A percentile compares a stretch with the other conserved stretches of the same genome.
These are phyloP conservation scores for Euptelea pleiosperma DNA, from an alignment of 164 flowering plant genomes.

Conservation along the genomic window DNA sequence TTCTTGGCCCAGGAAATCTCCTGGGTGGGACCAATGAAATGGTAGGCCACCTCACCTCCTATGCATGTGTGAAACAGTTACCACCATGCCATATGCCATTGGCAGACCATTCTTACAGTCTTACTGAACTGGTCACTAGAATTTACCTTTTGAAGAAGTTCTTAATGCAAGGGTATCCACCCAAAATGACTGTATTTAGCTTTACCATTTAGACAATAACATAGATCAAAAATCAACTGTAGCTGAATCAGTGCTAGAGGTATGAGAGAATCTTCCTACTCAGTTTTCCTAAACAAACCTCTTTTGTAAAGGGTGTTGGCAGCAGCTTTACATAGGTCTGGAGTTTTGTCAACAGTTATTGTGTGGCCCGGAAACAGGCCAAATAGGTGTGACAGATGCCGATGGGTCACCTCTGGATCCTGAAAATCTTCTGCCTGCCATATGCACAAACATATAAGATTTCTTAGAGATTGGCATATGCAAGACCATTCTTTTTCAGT, in stretches of 20 bases:
- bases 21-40: no score
- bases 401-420: constrained; percentile 81
- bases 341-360: constrained; percentile 62
- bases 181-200: not conserved
- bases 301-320: constrained; percentile 66
- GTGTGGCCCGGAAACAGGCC: constrained; percentile 92
- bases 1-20: no score
- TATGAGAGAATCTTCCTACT: not conserved
- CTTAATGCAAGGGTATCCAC: not conserved
- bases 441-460: constrained; percentile 1
- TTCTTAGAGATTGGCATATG: not conserved
- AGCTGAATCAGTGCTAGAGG: not conserved
- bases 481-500: no score
- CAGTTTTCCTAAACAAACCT: constrained; percentile 41
- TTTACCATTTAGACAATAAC: not conserved
- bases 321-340: constrained; percentile 85
- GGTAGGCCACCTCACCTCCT: no score
- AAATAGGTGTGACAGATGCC: constrained; percentile 88
- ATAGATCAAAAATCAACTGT: not conserved
- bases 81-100: no score
- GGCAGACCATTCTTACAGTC: no score
- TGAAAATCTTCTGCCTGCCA: constrained; percentile 80
- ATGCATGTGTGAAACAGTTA: no score
- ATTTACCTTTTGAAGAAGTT: not conserved
- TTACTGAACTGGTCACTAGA: no score